Evolutionary conservation across 352 stramenopile species (phyloP), one percentile per base, ranked within the genome.

Genomic region (Pythium monospermum): DNA sequence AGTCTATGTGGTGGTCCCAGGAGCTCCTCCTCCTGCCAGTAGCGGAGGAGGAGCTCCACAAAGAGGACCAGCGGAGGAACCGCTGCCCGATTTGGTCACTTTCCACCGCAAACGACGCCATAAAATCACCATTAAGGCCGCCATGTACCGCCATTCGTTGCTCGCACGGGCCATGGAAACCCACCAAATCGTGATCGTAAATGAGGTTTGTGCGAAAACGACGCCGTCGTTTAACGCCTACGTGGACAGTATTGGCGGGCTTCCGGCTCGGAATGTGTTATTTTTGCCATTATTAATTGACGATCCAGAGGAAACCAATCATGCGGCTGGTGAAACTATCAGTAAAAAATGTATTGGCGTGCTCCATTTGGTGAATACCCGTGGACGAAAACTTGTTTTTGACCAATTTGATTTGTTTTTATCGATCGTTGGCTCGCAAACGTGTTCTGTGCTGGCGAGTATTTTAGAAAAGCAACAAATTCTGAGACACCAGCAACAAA

Each of bases 101-200:
- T 87, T 86, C 46, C 79, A 91, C 37, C 76, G 73, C 49, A 84
- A 86, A 42, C 71, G 76, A 1, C 75, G 73, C 5, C 77, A 86
- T 52, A 61, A 69, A 13, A 81, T 87, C 37, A 62, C 69, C 1
- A 18, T 91, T 2, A 75, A 71, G 21, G 61, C 74, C 48, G 56
- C 67, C 0, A 64, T 69, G 35, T 91, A 88, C 28, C 60, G 68
- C 7, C 53, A 66, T 21, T 79, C 74, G 40, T 52, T 91, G 13
- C 59, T 91, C 37, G 73, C 73, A 22, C 52, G 81, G 8, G 75
- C 75, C 0, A 49, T 91, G 3, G 50, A 30, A 0, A 55, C 69
- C 4, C 64, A 78, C 6, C 50, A 87, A 25, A 39, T 85, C 1
- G 53, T 84, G n/a, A 83, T 91, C 32, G 67, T 71, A n/a, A 91